Base-by-base conservation (phyloP, 805 yeast species). In the Wickerhamiella shivajii region DNA sequence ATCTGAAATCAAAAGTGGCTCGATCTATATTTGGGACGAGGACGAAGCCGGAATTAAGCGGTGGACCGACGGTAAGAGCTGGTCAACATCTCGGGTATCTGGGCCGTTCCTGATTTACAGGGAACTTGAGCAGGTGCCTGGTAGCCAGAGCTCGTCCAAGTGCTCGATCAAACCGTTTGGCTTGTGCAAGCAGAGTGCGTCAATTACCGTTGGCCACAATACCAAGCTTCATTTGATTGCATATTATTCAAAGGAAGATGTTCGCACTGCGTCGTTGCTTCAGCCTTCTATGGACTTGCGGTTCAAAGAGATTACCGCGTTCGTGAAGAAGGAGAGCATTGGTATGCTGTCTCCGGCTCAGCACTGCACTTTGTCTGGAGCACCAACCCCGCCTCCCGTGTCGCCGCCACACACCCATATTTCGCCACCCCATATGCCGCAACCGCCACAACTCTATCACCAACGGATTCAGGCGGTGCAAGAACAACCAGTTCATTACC, bases 31-130 rank as follows among this genome's bases (percentile, higher is more conserved):
- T 6, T 77, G 84, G 84, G 75, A 71, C 49, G 85, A 77, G 49
- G 58, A 64, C 10, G 74, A 70, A 43, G 71, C 79, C 27, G 77
- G 73, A 12, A 74, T 77, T 72, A 66, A 71, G 41, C 56, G 85
- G 18, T 77, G 87, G 85, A 77, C 85, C 1, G 87, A 77, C 46
- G 81, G 85, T 13, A 66, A 67, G 41, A 62, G 66, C 21, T 77
- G 87, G 85, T 63, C 71, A 38, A 79, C 84, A 2, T 70, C 78
- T 1, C 61, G 83, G 38, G 83, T 77, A 1, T 63, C 65, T 3
- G 78, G 79, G 4, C 61, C 67, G 2, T 75, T 75, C 45, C 54
- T 75, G 19, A 66, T 70, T 3, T 75, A 75, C 51, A 64, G 68
- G 33, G 83, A 77, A 48, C 65, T 74, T 61, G 74, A 70, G 39